phyloP scores from a whole-genome alignment of 495 filamentous ascomycete species.

The Penicillium ochrochloron region DNA sequence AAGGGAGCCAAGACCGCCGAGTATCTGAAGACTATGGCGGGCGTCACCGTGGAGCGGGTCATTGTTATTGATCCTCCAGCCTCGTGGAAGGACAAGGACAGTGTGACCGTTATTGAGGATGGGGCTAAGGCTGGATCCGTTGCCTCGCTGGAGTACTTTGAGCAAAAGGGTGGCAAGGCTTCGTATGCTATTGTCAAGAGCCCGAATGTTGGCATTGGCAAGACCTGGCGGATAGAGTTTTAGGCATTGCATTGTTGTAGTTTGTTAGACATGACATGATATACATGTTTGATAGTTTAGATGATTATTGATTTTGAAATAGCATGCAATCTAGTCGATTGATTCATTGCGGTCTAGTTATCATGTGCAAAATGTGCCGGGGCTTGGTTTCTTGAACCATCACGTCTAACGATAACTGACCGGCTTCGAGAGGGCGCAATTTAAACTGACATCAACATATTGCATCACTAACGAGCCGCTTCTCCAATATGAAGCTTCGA shows the following conservation, averaged over 20 bases:
- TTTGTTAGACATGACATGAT: conserved; percentile 15
- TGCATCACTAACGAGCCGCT: too few relatives aligned
- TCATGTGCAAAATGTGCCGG: not conserved
- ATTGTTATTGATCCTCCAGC: conserved; percentile 77
- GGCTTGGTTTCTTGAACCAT: not conserved
- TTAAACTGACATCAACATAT: not conserved
- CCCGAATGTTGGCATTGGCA: conserved; percentile 74
- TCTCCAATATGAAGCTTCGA: not conserved
- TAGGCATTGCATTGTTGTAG: conserved; percentile 22
- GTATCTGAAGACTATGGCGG: conserved; percentile 76
- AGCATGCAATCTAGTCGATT: conserved; percentile 18
- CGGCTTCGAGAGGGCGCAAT: not conserved
- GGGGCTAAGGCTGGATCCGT: conserved; percentile 63
- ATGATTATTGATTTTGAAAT: conserved; percentile 11
- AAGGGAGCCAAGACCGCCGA: conserved; percentile 67
- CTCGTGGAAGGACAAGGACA: conserved; percentile 69
- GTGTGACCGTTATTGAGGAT: conserved; percentile 70
- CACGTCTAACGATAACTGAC: too few relatives aligned
- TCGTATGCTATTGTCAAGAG: conserved; percentile 81
- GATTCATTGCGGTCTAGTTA: not conserved
- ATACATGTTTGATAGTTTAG: conserved; percentile 25
- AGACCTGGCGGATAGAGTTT: conserved; percentile 82
- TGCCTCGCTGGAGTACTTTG: conserved; percentile 61
- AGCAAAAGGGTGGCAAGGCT: conserved; percentile 64
- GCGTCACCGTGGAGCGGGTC: conserved; percentile 79